Evolutionary conservation across 768 basidiomycete genomes (phyloP).

Genomic region (Auriscalpium orientale): DNA sequence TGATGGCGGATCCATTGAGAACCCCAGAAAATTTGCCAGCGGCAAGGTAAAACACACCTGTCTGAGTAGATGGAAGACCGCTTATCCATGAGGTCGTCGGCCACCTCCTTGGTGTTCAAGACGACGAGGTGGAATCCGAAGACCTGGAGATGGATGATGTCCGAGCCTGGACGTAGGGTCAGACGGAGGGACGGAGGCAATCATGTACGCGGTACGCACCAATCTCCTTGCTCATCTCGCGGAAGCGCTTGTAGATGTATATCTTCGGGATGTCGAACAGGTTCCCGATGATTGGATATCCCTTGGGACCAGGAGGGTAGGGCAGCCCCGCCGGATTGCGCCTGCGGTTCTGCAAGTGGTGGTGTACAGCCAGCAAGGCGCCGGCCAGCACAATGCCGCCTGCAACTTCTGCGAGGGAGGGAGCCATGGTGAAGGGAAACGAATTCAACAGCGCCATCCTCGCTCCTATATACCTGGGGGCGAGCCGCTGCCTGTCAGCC

Average conservation of each 20-base stretch:
- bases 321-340: conserved; percentile 14
- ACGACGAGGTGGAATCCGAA: conserved; percentile 23
- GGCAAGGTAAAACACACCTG: conserved; percentile 5
- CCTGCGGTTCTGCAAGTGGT: conserved; percentile 6
- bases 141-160: conserved; percentile 22
- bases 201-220: neutral
- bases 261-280: conserved; percentile 15
- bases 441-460: too few relatives aligned
- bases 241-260: conserved; percentile 15
- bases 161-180: conserved; percentile 15
- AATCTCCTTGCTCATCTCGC: conserved; percentile 11
- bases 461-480: too few relatives aligned
- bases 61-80: conserved; percentile 32
- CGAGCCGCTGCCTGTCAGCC: too few relatives aligned
- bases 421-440: neutral
- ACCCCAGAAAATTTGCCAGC: neutral
- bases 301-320: conserved; percentile 18
- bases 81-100: conserved; percentile 31
- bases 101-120: conserved; percentile 27
- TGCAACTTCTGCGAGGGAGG: neutral
- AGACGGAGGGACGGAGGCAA: neutral
- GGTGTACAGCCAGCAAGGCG: conserved; percentile 1
- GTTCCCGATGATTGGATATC: conserved; percentile 18
- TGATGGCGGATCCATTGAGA: too few relatives aligned
- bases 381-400: neutral